Conservation (phyloP, 345 rosid genomes). For the Rhizophora mangle region DNA sequence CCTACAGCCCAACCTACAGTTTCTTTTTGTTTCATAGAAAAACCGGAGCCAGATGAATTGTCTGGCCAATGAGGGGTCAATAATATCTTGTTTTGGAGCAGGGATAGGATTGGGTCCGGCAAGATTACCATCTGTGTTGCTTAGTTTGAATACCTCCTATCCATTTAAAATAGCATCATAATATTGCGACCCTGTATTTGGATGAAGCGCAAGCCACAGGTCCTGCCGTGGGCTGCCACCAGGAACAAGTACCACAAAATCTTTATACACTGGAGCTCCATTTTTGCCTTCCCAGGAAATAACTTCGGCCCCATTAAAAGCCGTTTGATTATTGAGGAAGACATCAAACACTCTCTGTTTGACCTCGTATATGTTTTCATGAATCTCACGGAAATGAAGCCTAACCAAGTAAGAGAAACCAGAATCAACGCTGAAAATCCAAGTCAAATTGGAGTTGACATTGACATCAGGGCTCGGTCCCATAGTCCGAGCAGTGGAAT, state of each 20-base stretch:
- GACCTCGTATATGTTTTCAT: background rate
- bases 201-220: slow-evolving; percentile 19
- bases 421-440: slow-evolving; percentile 26
- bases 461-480: slow-evolving; percentile 5
- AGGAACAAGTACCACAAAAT: slow-evolving; percentile 18
- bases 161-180: slow-evolving; percentile 28
- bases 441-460: slow-evolving; percentile 17
- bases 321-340: slow-evolving; percentile 26
- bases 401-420: slow-evolving; percentile 32
- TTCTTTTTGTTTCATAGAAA: background rate
- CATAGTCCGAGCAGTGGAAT: slow-evolving; percentile 22
- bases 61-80: background rate
- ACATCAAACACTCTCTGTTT: slow-evolving; percentile 27
- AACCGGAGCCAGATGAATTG: background rate
- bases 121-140: slow-evolving; percentile 16
- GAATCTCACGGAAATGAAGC: slow-evolving; percentile 34
- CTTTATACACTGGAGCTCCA: slow-evolving; percentile 22
- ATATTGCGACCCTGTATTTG: background rate
- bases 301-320: slow-evolving; percentile 16
- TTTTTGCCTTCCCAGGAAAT: slow-evolving; percentile 5
- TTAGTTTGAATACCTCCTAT: slow-evolving; percentile 26
- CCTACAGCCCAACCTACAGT: background rate
- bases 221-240: slow-evolving; percentile 17
- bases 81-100: slow-evolving; percentile 8
- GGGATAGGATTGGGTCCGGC: slow-evolving; percentile 31